Conservation (phyloP, 108 stramenopile genomes). For the Fistulifera pelliculosa region DNA sequence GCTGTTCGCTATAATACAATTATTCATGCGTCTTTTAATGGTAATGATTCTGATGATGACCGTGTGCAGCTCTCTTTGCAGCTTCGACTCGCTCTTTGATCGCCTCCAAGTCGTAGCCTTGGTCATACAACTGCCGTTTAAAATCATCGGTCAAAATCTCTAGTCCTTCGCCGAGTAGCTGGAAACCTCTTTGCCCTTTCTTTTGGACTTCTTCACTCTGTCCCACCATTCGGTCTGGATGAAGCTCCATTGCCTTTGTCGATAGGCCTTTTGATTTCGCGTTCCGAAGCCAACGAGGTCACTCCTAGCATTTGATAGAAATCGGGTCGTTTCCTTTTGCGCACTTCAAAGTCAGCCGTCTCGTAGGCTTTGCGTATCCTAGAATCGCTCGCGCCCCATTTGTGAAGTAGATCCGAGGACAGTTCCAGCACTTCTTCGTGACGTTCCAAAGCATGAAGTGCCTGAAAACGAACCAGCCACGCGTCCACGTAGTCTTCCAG, state of each 20-base stretch:
- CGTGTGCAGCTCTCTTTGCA: constrained; percentile 35
- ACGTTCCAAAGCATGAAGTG: constrained; percentile 25
- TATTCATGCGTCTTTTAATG: neutral
- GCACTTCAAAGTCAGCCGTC: constrained; percentile 35
- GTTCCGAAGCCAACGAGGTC: constrained; percentile 23
- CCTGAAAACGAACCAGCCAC: constrained; percentile 33
- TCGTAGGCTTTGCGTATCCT: constrained; percentile 35
- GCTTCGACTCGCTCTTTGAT: constrained; percentile 44
- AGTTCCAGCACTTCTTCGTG: constrained; percentile 27
- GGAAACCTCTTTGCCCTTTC: constrained; percentile 17
- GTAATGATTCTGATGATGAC: constrained; percentile 7
- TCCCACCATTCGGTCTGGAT: constrained; percentile 34
- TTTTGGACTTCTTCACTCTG: neutral
- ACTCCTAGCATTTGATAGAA: constrained; percentile 36
- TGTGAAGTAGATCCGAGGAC: constrained; percentile 19
- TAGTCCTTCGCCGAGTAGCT: constrained; percentile 37
- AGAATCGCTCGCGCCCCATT: constrained; percentile 25
- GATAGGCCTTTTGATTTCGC: constrained; percentile 61
- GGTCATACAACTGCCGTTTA: constrained; percentile 40
- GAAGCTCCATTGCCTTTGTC: constrained; percentile 28
- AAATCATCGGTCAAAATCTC: constrained; percentile 40
- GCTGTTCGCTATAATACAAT: no score
- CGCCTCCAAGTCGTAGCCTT: constrained; percentile 41
- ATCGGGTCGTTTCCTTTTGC: constrained; percentile 31
- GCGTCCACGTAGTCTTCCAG: constrained; percentile 29